These are phyloP conservation scores for Colletotrichum sp. DNA, from an alignment of 2,329 filamentous ascomycete genomes.

Conservation along the genomic window DNA sequence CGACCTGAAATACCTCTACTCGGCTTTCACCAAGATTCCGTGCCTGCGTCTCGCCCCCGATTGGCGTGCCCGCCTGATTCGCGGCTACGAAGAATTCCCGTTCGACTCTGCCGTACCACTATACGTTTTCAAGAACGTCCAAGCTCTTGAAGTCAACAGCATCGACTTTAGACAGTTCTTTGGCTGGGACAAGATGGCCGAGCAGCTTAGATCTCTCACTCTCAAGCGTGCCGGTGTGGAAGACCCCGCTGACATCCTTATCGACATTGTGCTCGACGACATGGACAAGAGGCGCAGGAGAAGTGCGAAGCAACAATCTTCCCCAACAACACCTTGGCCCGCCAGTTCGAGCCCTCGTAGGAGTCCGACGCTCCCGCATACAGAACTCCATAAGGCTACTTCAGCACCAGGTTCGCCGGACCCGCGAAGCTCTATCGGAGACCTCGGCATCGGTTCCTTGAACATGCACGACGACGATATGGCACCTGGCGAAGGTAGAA, in stretches of 20 bases:
- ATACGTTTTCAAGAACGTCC: slow-evolving; percentile 97
- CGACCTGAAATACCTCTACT: slow-evolving; percentile 96
- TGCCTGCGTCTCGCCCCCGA: slow-evolving; percentile 91
- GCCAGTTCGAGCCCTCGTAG: slow-evolving; percentile 60
- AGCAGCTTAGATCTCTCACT: slow-evolving; percentile 88
- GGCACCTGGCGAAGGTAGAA: slow-evolving; percentile 37
- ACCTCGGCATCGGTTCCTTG: slow-evolving; percentile 65
- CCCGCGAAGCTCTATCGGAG: slow-evolving; percentile 49
- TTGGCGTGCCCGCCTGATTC: slow-evolving; percentile 86
- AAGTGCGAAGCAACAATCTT: slow-evolving; percentile 84
- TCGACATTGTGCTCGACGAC: slow-evolving; percentile 94
- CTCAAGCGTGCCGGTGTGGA: slow-evolving; percentile 88
- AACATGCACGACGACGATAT: slow-evolving; percentile 55
- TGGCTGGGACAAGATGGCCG: slow-evolving; percentile 92
- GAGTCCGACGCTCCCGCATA: slow-evolving; percentile 67
- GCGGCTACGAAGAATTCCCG: slow-evolving; percentile 95
- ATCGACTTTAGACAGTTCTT: slow-evolving; percentile 97
- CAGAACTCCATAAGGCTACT: slow-evolving; percentile 70
- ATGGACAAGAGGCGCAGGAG: slow-evolving; percentile 90
- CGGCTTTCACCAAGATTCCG: slow-evolving; percentile 97
- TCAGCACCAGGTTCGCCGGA: slow-evolving; percentile 71
- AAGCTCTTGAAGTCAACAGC: slow-evolving; percentile 90
- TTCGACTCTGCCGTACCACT: slow-evolving; percentile 97
- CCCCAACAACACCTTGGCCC: slow-evolving; percentile 75
- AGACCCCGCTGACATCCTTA: slow-evolving; percentile 87